Evolutionary conservation across 768 basidiomycete species (phyloP).

Genomic region (Suillus fuscotomentosus): DNA sequence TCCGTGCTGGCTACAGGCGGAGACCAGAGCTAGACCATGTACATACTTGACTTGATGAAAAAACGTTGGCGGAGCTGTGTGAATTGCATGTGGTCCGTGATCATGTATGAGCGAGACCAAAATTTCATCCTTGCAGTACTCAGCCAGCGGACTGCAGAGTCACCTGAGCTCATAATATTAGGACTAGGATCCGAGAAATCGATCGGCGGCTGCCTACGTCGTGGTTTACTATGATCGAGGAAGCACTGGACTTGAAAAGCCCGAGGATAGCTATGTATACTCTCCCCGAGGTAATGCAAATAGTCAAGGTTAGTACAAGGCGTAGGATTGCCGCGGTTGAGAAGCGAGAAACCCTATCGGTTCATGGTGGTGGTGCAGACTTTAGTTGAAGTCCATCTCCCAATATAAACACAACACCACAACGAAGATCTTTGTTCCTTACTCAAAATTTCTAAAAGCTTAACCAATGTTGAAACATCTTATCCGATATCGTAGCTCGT

Average conservation of each 20-base stretch:
- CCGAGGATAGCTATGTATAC: not conserved
- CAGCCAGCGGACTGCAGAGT: not conserved
- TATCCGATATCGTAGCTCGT: not conserved
- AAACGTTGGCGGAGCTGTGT: constrained; percentile 2
- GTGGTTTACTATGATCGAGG: not conserved
- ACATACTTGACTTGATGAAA: not conserved
- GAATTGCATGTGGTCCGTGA: not conserved
- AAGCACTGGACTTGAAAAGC: not conserved
- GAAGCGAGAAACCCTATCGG: not conserved
- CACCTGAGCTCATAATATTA: not conserved
- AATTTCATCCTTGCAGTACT: not conserved
- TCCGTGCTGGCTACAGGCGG: not conserved
- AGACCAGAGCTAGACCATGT: not conserved
- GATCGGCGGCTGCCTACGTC: constrained; percentile 1
- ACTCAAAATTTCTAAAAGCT: not conserved
- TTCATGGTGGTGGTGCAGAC: not conserved
- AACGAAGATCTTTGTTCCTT: not conserved
- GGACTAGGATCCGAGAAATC: not conserved
- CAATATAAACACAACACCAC: not conserved
- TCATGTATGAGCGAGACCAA: not conserved
- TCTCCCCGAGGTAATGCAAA: not conserved
- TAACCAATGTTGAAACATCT: not conserved
- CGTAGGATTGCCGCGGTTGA: not conserved
- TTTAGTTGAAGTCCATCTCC: not conserved
- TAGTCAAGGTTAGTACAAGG: not conserved